These are phyloP conservation scores for Amniculicola lignicola DNA, from an alignment of 495 filamentous ascomycete species.

Conservation along the genomic window DNA sequence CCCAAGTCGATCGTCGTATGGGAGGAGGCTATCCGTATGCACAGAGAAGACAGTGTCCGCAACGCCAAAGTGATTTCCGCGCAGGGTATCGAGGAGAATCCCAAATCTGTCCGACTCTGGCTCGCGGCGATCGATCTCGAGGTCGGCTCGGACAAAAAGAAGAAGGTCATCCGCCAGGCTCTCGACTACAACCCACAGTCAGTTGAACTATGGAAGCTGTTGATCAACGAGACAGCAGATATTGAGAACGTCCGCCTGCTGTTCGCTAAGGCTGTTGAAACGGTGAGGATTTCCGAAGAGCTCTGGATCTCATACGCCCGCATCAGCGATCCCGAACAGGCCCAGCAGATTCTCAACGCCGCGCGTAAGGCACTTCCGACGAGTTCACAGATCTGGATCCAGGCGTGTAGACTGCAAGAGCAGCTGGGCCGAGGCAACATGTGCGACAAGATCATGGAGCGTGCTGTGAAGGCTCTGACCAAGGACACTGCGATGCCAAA, in stretches of 20 bases:
- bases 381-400: conserved; percentile 94
- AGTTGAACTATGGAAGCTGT: conserved; percentile 91
- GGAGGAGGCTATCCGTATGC: conserved; percentile 90
- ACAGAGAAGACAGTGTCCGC: conserved; percentile 65
- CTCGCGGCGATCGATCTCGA: conserved; percentile 93
- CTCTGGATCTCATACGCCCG: conserved; percentile 92
- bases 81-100: conserved; percentile 84
- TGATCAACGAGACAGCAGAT: conserved; percentile 93
- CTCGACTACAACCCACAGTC: conserved; percentile 87
- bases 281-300: conserved; percentile 89
- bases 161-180: conserved; percentile 84
- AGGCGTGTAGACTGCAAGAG: conserved; percentile 86
- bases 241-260: conserved; percentile 80
- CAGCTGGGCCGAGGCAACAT: conserved; percentile 72
- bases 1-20: conserved; percentile 93
- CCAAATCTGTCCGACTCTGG: conserved; percentile 86
- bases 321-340: conserved; percentile 82
- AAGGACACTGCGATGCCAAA: conserved; percentile 93
- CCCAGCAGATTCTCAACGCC: conserved; percentile 90
- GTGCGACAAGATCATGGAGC: conserved; percentile 82
- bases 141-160: conserved; percentile 71
- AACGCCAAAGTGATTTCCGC: conserved; percentile 97
- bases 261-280: conserved; percentile 87
- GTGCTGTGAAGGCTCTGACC: conserved; percentile 83
- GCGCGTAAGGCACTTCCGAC: conserved; percentile 90